Evolutionary conservation across 441 rosid species (phyloP), one percentile per base, ranked within the genome.

Genomic region (Adansonia madagascariensis): DNA sequence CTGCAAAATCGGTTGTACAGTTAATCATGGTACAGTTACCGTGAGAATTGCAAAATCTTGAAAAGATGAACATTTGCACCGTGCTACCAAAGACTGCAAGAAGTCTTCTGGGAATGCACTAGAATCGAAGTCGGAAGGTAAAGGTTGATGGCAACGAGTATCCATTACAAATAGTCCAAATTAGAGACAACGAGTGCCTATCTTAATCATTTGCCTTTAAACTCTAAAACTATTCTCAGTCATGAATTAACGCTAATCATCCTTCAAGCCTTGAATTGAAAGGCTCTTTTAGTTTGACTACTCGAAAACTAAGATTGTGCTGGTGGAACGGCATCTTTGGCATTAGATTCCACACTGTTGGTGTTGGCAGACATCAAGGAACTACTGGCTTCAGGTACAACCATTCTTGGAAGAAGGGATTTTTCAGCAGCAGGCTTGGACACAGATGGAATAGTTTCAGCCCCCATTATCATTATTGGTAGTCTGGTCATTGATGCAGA

Each of bases 401-500:
- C 44, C 57, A 63, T 72, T 75, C 44, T 77, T 62, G 80, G 84
- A 57, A 71, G 69, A 73, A 43, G 39, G 20, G 80, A 73, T 74
- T 78, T 79, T 73, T 83, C 84, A n/a, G 74, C 53, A 52, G 68
- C 60, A 50, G 65, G 74, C 14, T 82, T 80, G 6, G 83, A 24
- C 72, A 80, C 77, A 15, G 86, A 70, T 57, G 78, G 50, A 59
- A 72, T 66, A 70, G 73, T 70, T 78, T 76, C 84, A 63, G 78
- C 74, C 8, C 68, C 84, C 61, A 80, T 75, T 59, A 81, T 31
- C 47, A 61, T 77, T 39, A 61, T 77, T 1, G 86, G 71, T 31
- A 79, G 80, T 71, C 80, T 80, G 41, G 84, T 81, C 68, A 63
- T 47, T 1, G 86, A 75, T 44, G 60, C 76, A 62, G 81, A n/a